Conservation (phyloP, 768 basidiomycete genomes). For the Tylopilus rubrobrunneus region DNA sequence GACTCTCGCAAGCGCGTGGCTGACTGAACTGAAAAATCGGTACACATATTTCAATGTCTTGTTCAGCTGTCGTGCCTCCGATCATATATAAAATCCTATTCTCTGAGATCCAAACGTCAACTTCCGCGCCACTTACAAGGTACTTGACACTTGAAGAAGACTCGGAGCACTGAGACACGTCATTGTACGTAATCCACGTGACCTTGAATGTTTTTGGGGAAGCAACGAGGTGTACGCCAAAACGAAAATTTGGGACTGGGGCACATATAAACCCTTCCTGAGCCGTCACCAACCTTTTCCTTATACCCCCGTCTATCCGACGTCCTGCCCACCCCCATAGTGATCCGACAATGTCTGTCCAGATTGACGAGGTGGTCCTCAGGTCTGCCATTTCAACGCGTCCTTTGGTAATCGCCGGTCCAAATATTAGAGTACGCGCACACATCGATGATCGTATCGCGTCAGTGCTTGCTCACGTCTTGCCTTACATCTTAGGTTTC, state of each 20-base stretch:
- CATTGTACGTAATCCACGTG: conserved; percentile 27
- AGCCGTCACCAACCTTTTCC: conserved; percentile 3
- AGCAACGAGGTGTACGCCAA: conserved; percentile 20
- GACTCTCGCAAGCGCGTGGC: no score
- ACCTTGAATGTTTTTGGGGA: conserved; percentile 27
- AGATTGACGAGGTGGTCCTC: conserved; percentile 28
- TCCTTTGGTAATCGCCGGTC: conserved; percentile 31
- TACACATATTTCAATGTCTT: no score
- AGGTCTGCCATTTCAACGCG: conserved; percentile 33
- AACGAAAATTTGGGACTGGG: conserved; percentile 33
- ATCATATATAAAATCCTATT: not conserved
- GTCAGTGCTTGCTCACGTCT: conserved; percentile 2
- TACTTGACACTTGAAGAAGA: conserved; percentile 1
- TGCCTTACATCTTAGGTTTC: conserved; percentile 51
- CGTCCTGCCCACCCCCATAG: conserved; percentile 1
- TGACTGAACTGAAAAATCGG: no score
- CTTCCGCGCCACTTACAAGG: not conserved
- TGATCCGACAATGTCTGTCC: conserved; percentile 30
- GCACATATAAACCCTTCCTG: conserved; percentile 20
- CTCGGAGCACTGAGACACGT: not conserved
- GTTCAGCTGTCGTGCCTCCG: not conserved
- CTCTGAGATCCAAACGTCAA: not conserved
- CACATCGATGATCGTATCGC: conserved; percentile 6
- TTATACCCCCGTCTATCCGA: conserved; percentile 3
- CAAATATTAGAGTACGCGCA: conserved; percentile 34